Conservation (phyloP, 257 asterid species). For the Solanum piurae region DNA sequence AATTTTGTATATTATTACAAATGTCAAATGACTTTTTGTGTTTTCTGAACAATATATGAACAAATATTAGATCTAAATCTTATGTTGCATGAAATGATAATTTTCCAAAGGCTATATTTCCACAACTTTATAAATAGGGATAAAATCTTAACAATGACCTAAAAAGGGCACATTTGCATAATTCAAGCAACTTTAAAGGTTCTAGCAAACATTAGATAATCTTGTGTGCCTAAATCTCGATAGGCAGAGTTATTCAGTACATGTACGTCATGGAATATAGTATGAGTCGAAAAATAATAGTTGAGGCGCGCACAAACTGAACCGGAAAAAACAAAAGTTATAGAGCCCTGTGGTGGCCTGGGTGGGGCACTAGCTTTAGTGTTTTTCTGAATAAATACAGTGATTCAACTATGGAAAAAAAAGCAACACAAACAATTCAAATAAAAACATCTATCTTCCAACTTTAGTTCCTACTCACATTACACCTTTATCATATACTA, state of each 20-base stretch:
- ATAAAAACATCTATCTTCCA: slow-evolving; percentile 13
- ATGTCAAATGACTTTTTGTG: no score
- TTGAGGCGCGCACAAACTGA: rapidly evolving
- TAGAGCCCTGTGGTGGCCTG: slow-evolving; percentile 3
- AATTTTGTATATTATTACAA: no score
- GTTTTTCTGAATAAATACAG: slow-evolving; percentile 3
- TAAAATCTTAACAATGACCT: background rate
- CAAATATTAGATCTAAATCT: background rate
- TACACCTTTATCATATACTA: slow-evolving; percentile 22
- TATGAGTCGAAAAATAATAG: rapidly evolving
- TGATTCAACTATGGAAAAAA: slow-evolving; percentile 5
- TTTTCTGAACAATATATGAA: background rate
- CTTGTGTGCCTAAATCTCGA: background rate
- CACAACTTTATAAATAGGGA: background rate
- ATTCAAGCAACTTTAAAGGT: background rate
- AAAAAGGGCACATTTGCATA: background rate
- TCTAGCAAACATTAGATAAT: background rate
- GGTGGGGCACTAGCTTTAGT: slow-evolving; percentile 7
- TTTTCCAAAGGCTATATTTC: background rate
- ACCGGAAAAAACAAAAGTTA: background rate
- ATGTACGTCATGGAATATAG: rapidly evolving
- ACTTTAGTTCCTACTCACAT: slow-evolving; percentile 21
- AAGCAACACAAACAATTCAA: slow-evolving; percentile 20
- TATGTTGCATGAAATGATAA: background rate
- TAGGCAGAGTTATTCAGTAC: rapidly evolving